phyloP scores from a whole-genome alignment of 148 eudicot species.

The Silene uniflora region DNA sequence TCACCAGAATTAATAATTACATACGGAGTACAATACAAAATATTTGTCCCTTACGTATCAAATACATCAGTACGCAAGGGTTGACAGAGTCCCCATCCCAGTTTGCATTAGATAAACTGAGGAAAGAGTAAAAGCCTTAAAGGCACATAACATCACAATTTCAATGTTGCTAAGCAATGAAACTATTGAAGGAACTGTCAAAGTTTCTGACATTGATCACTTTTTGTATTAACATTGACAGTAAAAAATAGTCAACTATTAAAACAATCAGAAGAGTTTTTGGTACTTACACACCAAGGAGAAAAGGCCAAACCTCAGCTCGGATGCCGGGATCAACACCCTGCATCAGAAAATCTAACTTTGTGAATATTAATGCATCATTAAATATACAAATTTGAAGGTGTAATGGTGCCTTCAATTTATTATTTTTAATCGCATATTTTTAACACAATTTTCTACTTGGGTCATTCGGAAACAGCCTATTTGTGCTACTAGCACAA shows the following conservation, averaged over 20 bases:
- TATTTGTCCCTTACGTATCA: not conserved
- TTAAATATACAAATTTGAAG: not conserved
- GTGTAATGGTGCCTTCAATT: not conserved
- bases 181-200: not conserved
- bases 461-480: too few species aligned
- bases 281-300: constrained; percentile 91
- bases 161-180: not conserved
- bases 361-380: not conserved
- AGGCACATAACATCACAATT: not conserved
- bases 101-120: not conserved
- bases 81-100: not conserved
- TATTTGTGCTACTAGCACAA: too few species aligned
- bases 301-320: constrained; percentile 98
- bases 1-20: not conserved
- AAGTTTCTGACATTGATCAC: constrained; percentile 7
- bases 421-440: not conserved
- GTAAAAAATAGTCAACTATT: not conserved
- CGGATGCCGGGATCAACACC: constrained; percentile 89
- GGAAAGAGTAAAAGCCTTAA: not conserved
- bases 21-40: not conserved
- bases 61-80: not conserved
- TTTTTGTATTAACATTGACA: not conserved
- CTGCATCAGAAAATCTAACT: constrained; percentile 37
- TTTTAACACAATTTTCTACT: too few species aligned
- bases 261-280: not conserved